These are phyloP conservation scores for Neurospora africana DNA, from an alignment of 495 filamentous ascomycete genomes.

Conservation along the genomic window DNA sequence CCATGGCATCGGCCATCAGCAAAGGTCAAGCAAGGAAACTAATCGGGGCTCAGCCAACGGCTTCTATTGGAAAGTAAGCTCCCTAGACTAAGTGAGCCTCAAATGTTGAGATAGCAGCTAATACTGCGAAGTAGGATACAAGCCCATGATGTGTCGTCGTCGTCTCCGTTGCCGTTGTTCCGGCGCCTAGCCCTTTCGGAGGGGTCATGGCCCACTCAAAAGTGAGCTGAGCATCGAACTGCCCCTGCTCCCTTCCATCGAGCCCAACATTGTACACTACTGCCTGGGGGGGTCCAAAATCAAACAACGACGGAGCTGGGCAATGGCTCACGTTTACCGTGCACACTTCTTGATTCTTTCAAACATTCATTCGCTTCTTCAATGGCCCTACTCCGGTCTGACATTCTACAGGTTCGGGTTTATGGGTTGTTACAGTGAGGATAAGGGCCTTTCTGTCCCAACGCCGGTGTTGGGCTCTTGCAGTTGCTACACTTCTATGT, in stretches of 20 bases:
- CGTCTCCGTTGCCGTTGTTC: neutral
- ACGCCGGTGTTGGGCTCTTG: neutral
- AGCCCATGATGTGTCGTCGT: neutral
- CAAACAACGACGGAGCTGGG: neutral
- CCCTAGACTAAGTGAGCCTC: neutral
- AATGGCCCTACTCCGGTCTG: neutral
- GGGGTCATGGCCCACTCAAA: neutral
- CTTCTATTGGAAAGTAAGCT: neutral
- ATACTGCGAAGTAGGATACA: neutral
- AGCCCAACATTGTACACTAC: neutral
- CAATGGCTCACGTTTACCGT: neutral
- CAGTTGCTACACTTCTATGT: neutral
- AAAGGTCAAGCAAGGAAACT: slow-evolving; percentile 2
- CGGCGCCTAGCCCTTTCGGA: neutral
- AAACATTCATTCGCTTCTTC: neutral
- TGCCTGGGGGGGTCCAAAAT: neutral
- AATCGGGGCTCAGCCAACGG: neutral
- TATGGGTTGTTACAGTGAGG: neutral
- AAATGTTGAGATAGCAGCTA: neutral
- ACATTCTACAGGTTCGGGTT: neutral
- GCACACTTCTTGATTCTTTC: neutral
- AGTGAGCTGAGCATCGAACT: neutral
- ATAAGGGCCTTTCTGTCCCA: neutral
- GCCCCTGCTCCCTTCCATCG: neutral
- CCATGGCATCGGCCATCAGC: neutral